Evolutionary conservation across 495 filamentous ascomycete species (phyloP), one percentile per base, ranked within the genome.

Genomic region (Neurospora sp.): DNA sequence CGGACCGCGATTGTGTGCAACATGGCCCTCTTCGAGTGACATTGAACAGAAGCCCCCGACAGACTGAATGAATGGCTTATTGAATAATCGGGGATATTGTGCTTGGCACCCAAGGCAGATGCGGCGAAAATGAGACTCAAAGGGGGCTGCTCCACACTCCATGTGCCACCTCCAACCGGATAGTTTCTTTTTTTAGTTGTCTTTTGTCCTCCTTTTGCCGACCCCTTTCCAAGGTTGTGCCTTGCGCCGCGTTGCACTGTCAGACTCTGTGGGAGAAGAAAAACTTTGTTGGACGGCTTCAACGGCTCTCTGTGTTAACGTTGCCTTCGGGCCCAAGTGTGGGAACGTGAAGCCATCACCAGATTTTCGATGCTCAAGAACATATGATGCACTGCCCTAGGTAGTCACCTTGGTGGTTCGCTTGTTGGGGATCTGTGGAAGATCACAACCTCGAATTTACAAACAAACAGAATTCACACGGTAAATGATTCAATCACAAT

Each of bases 181-280:
- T 22, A 20, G 22, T 35, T 71, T 75, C 74, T 74, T 74, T 75
- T 75, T 75, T 75, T 75, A 75, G 74, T 69, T 17, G 38, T 12
- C 45, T n/a, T 40, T 44, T 71, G 37, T 39, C 35, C 35, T 17
- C 38, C 42, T 40, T 53, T 68, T 31, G 35, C 35, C 35, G 39
- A 61, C 45, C 70, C 65, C 72, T 42, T 73, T 69, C 35, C 35
- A 37, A 37, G 35, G 35, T 37, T 37, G 39, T 73, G 65, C 40
- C 44, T 53, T 53, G 71, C 39, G 40, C 65, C 71, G 68, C 40
- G 27, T 35, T 65, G 53, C 53, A 65, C 31, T 65, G 53, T 65
- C 27, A 35, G 27, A 35, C 27, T 61, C 53, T 35, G 7, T 31
- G 2, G 48, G 9, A 7, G 10, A 31, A 31, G 45, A 48, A 31